phyloP scores from a whole-genome alignment of 805 yeast genomes.

The Saccharomyces jurei region DNA sequence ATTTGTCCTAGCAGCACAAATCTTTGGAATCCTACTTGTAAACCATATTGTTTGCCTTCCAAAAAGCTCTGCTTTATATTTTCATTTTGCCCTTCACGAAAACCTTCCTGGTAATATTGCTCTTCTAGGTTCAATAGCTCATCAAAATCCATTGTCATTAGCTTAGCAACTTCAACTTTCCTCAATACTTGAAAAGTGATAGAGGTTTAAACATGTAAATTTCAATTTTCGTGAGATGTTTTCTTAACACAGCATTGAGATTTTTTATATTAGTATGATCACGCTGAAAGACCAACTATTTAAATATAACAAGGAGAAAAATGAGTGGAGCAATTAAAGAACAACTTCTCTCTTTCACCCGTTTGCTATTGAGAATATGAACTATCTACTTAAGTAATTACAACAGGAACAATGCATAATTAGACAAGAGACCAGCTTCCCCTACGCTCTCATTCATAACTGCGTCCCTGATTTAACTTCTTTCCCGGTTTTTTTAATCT shows the following conservation, averaged over 20 bases:
- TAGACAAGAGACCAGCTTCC: background rate
- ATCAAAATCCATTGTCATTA: conserved; percentile 37
- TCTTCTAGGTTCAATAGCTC: conserved; percentile 51
- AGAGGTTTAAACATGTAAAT: background rate
- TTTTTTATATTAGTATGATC: background rate
- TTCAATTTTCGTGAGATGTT: background rate
- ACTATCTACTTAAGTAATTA: background rate
- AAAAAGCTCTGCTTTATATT: conserved; percentile 50
- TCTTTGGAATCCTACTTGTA: conserved; percentile 69
- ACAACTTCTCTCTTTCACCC: background rate
- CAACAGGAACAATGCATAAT: background rate
- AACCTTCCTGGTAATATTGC: conserved; percentile 59
- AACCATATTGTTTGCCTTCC: conserved; percentile 83
- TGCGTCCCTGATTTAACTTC: conserved; percentile 57
- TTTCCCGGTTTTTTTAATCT: conserved; percentile 88
- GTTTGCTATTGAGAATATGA: background rate
- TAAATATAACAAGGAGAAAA: background rate
- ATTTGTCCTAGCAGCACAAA: conserved; percentile 64
- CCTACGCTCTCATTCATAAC: background rate
- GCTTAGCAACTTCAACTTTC: background rate
- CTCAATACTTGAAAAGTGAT: background rate
- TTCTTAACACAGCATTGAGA: background rate
- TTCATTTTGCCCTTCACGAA: conserved; percentile 55
- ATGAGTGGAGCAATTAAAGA: background rate
- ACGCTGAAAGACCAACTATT: background rate